These are phyloP conservation scores for Trichoderma sp. DNA, from an alignment of 2,329 filamentous ascomycete species.

Conservation along the genomic window DNA sequence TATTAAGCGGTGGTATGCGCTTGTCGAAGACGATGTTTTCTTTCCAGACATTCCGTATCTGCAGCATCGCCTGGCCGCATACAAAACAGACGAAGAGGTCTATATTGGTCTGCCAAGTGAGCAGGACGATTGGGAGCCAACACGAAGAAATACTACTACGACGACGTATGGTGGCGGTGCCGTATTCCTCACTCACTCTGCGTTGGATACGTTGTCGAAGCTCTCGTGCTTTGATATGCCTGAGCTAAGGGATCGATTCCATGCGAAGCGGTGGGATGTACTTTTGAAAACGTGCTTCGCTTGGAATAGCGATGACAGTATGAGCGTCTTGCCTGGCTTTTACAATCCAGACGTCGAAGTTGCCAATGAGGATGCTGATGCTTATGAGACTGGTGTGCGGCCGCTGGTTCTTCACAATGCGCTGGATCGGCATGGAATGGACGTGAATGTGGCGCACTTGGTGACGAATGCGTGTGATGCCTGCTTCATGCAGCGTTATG, in stretches of 20 bases:
- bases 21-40: constrained; percentile 51
- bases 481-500: constrained; percentile 51
- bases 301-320: constrained; percentile 37
- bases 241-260: constrained; percentile 25
- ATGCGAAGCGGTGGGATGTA: constrained; percentile 43
- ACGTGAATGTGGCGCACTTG: constrained; percentile 45
- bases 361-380: constrained; percentile 34
- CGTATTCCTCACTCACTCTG: constrained; percentile 44
- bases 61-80: constrained; percentile 40
- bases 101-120: constrained; percentile 50
- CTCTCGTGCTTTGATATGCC: constrained; percentile 42
- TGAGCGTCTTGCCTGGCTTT: constrained; percentile 48
- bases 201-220: constrained; percentile 39
- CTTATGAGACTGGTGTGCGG: constrained; percentile 44
- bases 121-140: constrained; percentile 45
- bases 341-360: constrained; percentile 42
- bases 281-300: constrained; percentile 46
- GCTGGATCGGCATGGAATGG: constrained; percentile 42
- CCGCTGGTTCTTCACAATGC: constrained; percentile 47
- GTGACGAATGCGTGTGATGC: constrained; percentile 47
- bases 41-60: constrained; percentile 47
- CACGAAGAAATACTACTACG: constrained; percentile 37
- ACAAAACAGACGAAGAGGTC: constrained; percentile 37
- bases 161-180: constrained; percentile 50
- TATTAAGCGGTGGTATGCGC: constrained; percentile 45